phyloP scores from a whole-genome alignment of 768 basidiomycete genomes.

The Flagelloscypha sp. region DNA sequence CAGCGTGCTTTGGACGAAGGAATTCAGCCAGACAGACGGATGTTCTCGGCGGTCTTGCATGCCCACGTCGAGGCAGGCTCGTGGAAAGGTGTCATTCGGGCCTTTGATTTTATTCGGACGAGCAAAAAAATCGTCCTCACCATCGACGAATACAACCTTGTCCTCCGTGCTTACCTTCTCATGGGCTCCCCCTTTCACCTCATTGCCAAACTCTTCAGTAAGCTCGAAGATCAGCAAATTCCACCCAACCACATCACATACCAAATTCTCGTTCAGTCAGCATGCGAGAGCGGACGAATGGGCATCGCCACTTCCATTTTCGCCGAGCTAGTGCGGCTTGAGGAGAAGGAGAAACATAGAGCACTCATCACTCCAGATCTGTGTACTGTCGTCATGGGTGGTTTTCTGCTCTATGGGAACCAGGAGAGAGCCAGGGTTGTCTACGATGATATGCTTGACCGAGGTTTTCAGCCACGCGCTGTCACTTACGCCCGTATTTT shows the following conservation, averaged over 20 bases:
- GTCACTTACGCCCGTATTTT: constrained; percentile 65
- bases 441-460: constrained; percentile 62
- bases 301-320: constrained; percentile 58
- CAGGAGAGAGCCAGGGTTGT: constrained; percentile 49
- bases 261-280: constrained; percentile 69
- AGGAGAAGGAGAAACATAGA: constrained; percentile 25
- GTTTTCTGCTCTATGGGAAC: constrained; percentile 52
- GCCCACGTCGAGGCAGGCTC: constrained; percentile 75
- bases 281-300: constrained; percentile 67
- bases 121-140: constrained; percentile 32
- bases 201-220: constrained; percentile 55
- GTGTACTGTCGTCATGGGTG: constrained; percentile 69
- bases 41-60: constrained; percentile 71
- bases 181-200: constrained; percentile 68
- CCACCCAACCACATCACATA: constrained; percentile 60
- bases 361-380: constrained; percentile 47
- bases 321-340: constrained; percentile 52
- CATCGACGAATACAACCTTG: constrained; percentile 63
- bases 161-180: constrained; percentile 78
- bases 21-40: constrained; percentile 50
- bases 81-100: constrained; percentile 66
- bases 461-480: constrained; percentile 59
- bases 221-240: constrained; percentile 39
- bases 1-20: constrained; percentile 54
- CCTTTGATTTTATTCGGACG: constrained; percentile 54